A percentile compares a stretch with the other conserved stretches of the same genome.
Evolutionary conservation across 768 basidiomycete species (phyloP).

Genomic region (Dacryopinax spathularia): DNA sequence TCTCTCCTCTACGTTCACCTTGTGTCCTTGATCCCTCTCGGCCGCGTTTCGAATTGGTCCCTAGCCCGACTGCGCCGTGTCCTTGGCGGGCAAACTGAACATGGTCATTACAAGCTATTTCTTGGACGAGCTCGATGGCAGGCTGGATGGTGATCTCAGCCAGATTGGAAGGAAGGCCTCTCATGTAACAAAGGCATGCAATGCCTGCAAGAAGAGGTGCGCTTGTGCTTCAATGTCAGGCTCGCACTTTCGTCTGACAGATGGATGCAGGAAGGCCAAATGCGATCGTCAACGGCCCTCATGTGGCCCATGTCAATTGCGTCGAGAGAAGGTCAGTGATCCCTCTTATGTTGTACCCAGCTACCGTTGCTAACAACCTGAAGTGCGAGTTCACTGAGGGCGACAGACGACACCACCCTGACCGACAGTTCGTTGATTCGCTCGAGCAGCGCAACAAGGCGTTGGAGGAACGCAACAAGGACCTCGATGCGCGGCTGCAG

Average conservation of each 20-base stretch:
- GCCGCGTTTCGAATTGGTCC: not conserved
- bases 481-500: not conserved
- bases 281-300: slow-evolving; percentile 1
- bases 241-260: not conserved
- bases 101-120: not conserved
- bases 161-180: not conserved
- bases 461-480: not conserved
- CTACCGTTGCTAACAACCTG: not conserved
- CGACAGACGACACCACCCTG: not conserved
- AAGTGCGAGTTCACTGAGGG: slow-evolving; percentile 1
- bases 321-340: not conserved
- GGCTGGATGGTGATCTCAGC: not conserved
- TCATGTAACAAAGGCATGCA: not conserved
- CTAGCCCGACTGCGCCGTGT: not conserved
- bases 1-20: not conserved
- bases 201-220: slow-evolving; percentile 3
- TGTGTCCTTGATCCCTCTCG: not conserved
- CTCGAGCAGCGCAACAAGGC: slow-evolving; percentile 2
- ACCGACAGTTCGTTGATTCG: not conserved
- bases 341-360: not conserved
- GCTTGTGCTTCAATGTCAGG: not conserved
- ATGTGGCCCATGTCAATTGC: not conserved
- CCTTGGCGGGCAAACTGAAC: not conserved
- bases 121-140: not conserved
- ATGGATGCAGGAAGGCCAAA: not conserved